These are phyloP conservation scores for Straminergon stramineum DNA, from an alignment of 225 moss, liverwort and hornwort species.

Conservation along the genomic window DNA sequence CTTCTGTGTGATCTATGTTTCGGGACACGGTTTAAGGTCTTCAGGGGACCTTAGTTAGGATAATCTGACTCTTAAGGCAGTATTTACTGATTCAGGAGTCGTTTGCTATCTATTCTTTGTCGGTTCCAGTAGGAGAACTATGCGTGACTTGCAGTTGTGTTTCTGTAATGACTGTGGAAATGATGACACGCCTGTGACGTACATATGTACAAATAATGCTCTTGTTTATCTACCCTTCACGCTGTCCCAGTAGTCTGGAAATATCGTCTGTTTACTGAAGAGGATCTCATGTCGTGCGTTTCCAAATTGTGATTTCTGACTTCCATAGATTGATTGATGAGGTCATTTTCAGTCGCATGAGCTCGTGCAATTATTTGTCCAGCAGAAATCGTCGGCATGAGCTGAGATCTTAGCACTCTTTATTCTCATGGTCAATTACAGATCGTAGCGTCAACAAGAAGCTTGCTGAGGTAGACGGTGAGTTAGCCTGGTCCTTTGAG, in stretches of 20 bases:
- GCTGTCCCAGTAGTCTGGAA: neutral
- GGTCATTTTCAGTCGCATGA: neutral
- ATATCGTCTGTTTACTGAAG: neutral
- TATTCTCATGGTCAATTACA: conserved; percentile 6
- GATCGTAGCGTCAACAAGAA: neutral
- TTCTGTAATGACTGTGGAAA: neutral
- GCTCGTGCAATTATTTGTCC: neutral
- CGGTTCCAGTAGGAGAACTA: neutral
- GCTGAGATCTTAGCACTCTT: neutral
- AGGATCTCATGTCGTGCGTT: neutral
- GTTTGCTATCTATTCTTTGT: neutral
- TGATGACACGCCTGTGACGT: neutral
- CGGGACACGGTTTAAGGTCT: neutral
- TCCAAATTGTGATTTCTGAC: neutral
- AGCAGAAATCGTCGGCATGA: neutral
- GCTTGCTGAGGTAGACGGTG: neutral
- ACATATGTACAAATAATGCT: neutral
- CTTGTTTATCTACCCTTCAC: neutral
- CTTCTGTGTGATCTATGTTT: neutral
- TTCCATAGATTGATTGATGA: neutral
- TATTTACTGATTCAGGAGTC: neutral
- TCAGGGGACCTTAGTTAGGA: neutral
- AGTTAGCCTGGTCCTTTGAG: neutral
- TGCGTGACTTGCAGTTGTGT: neutral
- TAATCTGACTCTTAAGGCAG: neutral